Evolutionary conservation across 2,329 filamentous ascomycete genomes (phyloP).

Genomic region (Aspergillus nomiae): DNA sequence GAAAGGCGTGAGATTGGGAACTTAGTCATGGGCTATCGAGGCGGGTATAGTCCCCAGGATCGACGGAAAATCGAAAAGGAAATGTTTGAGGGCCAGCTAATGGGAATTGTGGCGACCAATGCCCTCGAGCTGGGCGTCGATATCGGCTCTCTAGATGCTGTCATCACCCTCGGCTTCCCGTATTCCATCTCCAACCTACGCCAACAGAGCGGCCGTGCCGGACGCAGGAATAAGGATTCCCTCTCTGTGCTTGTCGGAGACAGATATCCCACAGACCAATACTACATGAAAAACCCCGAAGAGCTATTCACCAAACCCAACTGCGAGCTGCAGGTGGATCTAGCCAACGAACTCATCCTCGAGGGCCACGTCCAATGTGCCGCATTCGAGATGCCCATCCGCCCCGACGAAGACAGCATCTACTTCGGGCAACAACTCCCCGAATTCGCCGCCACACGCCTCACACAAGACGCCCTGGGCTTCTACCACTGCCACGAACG

Average conservation of each 20-base stretch:
- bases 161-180: constrained; percentile 90
- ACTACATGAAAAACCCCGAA: constrained; percentile 95
- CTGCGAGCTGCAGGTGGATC: constrained; percentile 82
- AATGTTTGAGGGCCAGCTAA: constrained; percentile 94
- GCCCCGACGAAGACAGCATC: constrained; percentile 68
- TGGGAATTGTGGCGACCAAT: constrained; percentile 91
- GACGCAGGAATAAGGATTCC: constrained; percentile 89
- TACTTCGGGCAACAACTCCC: constrained; percentile 79
- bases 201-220: constrained; percentile 92
- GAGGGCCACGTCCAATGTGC: constrained; percentile 97
- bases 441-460: constrained; percentile 70
- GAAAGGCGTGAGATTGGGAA: constrained; percentile 74
- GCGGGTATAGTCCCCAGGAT: constrained; percentile 91
- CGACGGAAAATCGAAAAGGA: constrained; percentile 84
- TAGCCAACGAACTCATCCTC: constrained; percentile 86
- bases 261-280: constrained; percentile 85
- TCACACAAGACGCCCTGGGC: constrained; percentile 72
- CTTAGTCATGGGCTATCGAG: constrained; percentile 91
- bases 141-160: constrained; percentile 90
- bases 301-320: constrained; percentile 91
- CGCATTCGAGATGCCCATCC: constrained; percentile 90
- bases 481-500: constrained; percentile 90
- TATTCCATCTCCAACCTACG: constrained; percentile 93
- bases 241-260: constrained; percentile 88
- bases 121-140: constrained; percentile 93